A percentile compares a stretch with the other conserved stretches of the same genome.
Evolutionary conservation across 2,329 filamentous ascomycete species (phyloP).

Genomic region (Phialemonium atrogriseum): DNA sequence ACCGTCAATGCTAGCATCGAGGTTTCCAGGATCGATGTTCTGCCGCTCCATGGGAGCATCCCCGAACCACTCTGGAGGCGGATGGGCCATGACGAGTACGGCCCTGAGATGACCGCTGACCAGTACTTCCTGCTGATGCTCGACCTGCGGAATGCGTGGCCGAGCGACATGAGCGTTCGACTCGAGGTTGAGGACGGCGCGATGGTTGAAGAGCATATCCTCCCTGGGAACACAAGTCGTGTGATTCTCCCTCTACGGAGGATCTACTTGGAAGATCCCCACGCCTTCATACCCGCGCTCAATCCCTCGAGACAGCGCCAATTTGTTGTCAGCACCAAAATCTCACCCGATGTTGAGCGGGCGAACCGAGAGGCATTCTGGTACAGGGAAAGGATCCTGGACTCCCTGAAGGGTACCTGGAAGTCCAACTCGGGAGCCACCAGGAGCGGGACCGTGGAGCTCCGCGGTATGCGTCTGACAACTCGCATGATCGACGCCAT

Average conservation of each 20-base stretch:
- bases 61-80: slow-evolving; percentile 51
- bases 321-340: slow-evolving; percentile 79
- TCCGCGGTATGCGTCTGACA: slow-evolving; percentile 66
- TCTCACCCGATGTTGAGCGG: slow-evolving; percentile 72
- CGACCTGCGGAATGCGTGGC: slow-evolving; percentile 87
- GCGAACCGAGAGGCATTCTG: slow-evolving; percentile 78
- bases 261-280: slow-evolving; percentile 67
- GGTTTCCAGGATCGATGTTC: slow-evolving; percentile 67
- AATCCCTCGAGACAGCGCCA: slow-evolving; percentile 81
- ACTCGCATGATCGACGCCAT: slow-evolving; percentile 76
- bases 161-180: slow-evolving; percentile 62
- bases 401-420: slow-evolving; percentile 65
- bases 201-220: slow-evolving; percentile 45
- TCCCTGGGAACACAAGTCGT: slow-evolving; percentile 63
- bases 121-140: slow-evolving; percentile 73
- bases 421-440: slow-evolving; percentile 40
- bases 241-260: slow-evolving; percentile 69
- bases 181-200: slow-evolving; percentile 46
- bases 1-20: slow-evolving; percentile 92
- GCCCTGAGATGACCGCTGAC: slow-evolving; percentile 35
- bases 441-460: slow-evolving; percentile 61
- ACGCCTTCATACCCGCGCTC: slow-evolving; percentile 69
- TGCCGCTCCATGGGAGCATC: slow-evolving; percentile 63
- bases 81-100: slow-evolving; percentile 22
- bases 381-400: slow-evolving; percentile 77